A percentile compares a stretch with the other conserved stretches of the same genome.
Conservation (phyloP, 2,329 filamentous ascomycete species). For the Monosporascus sp. region DNA sequence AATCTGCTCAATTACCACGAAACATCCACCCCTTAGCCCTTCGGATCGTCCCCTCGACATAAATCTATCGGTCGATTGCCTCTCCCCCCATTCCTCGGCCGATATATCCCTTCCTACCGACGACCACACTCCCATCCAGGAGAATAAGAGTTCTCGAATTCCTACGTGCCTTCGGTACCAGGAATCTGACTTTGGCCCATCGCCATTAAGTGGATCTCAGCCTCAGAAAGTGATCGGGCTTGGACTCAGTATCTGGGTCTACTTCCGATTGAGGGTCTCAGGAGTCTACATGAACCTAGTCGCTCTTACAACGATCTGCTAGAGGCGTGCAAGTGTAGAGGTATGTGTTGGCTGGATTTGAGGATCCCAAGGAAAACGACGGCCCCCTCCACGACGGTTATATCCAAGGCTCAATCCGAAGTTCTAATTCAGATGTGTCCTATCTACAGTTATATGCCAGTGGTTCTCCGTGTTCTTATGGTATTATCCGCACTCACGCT, state of each 20-base stretch:
- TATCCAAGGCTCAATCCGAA: constrained; percentile 5
- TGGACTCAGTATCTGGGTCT: constrained; percentile 27
- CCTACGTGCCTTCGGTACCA: constrained; percentile 24
- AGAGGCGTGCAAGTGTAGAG: constrained; percentile 30
- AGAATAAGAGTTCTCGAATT: constrained; percentile 17
- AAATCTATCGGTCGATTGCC: constrained; percentile 4
- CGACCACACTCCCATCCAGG: constrained; percentile 14
- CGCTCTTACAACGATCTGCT: constrained; percentile 19
- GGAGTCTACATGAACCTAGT: constrained; percentile 29
- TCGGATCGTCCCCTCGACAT: background rate
- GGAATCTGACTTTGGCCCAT: constrained; percentile 31
- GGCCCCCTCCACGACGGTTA: background rate
- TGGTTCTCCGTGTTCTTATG: constrained; percentile 29
- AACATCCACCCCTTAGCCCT: constrained; percentile 1
- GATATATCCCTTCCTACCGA: constrained; percentile 13
- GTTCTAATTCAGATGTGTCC: constrained; percentile 24
- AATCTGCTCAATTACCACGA: constrained; percentile 1
- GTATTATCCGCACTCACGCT: constrained; percentile 38
- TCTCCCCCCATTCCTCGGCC: constrained; percentile 25
- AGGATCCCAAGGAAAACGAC: no score
- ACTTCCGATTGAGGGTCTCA: constrained; percentile 28
- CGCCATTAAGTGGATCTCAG: constrained; percentile 24
- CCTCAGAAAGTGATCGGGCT: constrained; percentile 26
- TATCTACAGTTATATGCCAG: constrained; percentile 40
- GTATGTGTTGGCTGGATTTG: constrained; percentile 18